phyloP scores from a whole-genome alignment of 371 early-diverging fungal species.

The Lichtheimia corymbifera region DNA sequence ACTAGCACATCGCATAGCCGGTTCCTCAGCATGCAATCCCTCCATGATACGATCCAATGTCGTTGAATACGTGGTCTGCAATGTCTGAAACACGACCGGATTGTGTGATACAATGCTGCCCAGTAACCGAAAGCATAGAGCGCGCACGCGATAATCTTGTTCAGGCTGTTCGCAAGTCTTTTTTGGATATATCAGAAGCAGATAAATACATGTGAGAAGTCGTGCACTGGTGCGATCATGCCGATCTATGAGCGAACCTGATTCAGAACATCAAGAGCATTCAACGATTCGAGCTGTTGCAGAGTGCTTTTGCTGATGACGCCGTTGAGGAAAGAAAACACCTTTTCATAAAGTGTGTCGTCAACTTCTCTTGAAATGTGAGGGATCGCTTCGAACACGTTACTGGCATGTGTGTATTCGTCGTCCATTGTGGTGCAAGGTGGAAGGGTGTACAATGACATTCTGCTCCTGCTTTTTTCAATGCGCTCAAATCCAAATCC shows the following conservation, averaged over 20 bases:
- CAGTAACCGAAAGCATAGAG: slow-evolving; percentile 38
- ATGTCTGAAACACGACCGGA: slow-evolving; percentile 13
- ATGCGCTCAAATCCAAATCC: too few species aligned
- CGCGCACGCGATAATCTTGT: slow-evolving; percentile 43
- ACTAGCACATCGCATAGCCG: slow-evolving; percentile 35
- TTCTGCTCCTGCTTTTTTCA: too few species aligned
- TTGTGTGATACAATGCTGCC: slow-evolving; percentile 28
- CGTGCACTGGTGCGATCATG: not conserved
- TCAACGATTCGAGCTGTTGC: slow-evolving; percentile 16
- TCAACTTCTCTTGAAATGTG: slow-evolving; percentile 43
- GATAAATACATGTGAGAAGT: not conserved
- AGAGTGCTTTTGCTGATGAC: slow-evolving; percentile 16
- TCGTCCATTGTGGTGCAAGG: slow-evolving; percentile 4
- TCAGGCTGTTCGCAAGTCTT: slow-evolving; percentile 30
- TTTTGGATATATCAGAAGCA: slow-evolving; percentile 3
- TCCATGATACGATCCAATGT: slow-evolving; percentile 16
- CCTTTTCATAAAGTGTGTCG: slow-evolving; percentile 51
- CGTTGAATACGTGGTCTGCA: slow-evolving; percentile 9
- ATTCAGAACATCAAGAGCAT: slow-evolving; percentile 21
- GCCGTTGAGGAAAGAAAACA: slow-evolving; percentile 30
- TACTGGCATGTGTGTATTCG: slow-evolving; percentile 29
- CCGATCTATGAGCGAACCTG: slow-evolving; percentile 14
- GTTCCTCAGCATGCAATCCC: slow-evolving; percentile 28
- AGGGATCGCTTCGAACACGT: slow-evolving; percentile 36
- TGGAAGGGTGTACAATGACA: not conserved